A percentile compares a stretch with the other conserved stretches of the same genome.
Evolutionary conservation across 352 stramenopile species (phyloP).

Genomic region (Saprolegnia parasitica): DNA sequence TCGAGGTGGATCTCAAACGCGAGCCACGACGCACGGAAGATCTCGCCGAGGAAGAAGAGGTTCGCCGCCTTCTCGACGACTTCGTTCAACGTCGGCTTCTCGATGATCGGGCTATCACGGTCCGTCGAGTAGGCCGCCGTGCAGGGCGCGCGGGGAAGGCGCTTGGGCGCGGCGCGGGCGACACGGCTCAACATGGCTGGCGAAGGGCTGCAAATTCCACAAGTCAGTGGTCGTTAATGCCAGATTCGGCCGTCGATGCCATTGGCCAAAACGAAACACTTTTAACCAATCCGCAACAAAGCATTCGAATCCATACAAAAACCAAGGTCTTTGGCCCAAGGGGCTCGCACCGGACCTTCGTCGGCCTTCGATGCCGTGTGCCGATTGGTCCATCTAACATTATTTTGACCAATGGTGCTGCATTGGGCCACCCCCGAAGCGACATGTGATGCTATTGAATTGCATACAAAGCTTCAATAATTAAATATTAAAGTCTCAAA

Average conservation of each 20-base stretch:
- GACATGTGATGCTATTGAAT: no score
- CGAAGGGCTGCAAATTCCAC: not conserved
- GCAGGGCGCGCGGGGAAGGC: constrained; percentile 1
- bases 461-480: no score
- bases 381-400: not conserved
- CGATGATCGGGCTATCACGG: constrained; percentile 14
- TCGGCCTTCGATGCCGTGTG: not conserved
- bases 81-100: constrained; percentile 62
- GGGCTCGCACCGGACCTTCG: not conserved
- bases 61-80: constrained; percentile 77
- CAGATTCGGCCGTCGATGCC: not conserved
- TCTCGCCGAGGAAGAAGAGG: constrained; percentile 80
- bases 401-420: not conserved
- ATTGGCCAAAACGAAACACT: constrained; percentile 18
- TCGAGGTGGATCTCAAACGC: constrained; percentile 78
- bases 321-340: not conserved
- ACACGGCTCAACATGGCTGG: constrained; percentile 27
- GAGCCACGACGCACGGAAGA: constrained; percentile 74
- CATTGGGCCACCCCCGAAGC: no score
- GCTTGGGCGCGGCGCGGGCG: constrained; percentile 2
- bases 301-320: not conserved
- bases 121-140: constrained; percentile 17
- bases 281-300: not conserved
- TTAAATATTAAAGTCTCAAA: no score
- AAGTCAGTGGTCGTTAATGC: constrained; percentile 23